A percentile compares a stretch with the other conserved stretches of the same genome.
Conservation (phyloP, 164 flowering plant species). For the Paratinospora sagittata region DNA sequence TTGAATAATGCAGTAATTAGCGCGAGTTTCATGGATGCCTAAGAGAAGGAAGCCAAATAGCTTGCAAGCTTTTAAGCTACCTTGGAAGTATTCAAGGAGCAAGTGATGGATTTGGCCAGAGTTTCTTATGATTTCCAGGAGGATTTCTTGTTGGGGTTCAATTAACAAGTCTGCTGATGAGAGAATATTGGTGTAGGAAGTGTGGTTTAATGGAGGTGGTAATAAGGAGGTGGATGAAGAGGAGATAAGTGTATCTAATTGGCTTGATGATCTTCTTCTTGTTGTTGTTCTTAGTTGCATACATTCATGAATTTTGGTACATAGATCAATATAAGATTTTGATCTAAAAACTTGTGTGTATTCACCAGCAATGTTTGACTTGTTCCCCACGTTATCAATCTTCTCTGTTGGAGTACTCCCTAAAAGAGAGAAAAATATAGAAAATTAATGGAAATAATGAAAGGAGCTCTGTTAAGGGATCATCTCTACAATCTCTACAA, state of each 20-base stretch:
- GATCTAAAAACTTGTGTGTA: slow-evolving; percentile 73
- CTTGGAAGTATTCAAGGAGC: slow-evolving; percentile 48
- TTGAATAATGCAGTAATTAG: slow-evolving; percentile 31
- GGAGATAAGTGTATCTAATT: slow-evolving; percentile 12
- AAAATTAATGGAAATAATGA: no score
- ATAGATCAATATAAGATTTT: slow-evolving; percentile 60
- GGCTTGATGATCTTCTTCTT: no score
- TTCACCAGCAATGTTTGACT: slow-evolving; percentile 56
- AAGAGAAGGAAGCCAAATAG: slow-evolving; percentile 47
- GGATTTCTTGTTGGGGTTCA: slow-evolving; percentile 50
- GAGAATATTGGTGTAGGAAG: no score
- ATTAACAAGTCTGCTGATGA: slow-evolving; percentile 39
- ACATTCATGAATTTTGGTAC: slow-evolving; percentile 50
- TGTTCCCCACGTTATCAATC: slow-evolving; percentile 25
- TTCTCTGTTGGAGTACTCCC: neutral
- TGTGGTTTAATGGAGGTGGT: no score
- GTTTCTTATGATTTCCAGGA: slow-evolving; percentile 26
- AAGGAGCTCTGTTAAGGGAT: no score
- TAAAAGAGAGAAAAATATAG: neutral
- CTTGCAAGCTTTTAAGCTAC: slow-evolving; percentile 48
- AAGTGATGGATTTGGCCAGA: slow-evolving; percentile 34
- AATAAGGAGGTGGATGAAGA: no score
- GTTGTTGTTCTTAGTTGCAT: slow-evolving; percentile 4
- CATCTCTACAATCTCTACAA: no score
- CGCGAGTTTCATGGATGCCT: slow-evolving; percentile 44